Evolutionary conservation across 1,284 basidiomycete species (phyloP).

Genomic region (Anthracocystis walkeri): DNA sequence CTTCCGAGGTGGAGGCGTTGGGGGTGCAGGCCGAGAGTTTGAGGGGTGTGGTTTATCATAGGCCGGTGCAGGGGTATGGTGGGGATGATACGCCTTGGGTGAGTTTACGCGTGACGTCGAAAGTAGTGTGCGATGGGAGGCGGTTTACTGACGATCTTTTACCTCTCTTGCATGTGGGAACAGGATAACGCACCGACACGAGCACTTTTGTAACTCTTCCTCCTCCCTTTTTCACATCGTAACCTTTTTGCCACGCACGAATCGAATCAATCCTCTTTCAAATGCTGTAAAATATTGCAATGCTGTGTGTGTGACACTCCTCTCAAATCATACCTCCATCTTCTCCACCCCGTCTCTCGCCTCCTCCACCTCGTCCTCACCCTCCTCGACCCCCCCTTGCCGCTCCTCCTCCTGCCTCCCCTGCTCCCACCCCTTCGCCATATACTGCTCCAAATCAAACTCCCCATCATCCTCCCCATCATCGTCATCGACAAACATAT

Average conservation of each 20-base stretch:
- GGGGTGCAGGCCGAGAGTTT: conserved; percentile 33
- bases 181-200: conserved; percentile 21
- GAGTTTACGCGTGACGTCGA: conserved; percentile 23
- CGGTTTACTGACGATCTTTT: neutral
- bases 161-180: neutral
- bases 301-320: neutral
- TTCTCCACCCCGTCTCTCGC: conserved; percentile 22
- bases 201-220: neutral
- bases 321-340: conserved; percentile 12
- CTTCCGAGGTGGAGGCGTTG: conserved; percentile 34
- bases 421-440: conserved; percentile 63
- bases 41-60: conserved; percentile 52
- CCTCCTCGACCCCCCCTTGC: conserved; percentile 21
- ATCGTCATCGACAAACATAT: conserved; percentile 80
- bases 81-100: conserved; percentile 54
- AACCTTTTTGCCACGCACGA: neutral
- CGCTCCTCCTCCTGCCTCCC: conserved; percentile 58
- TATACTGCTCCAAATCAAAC: conserved; percentile 63
- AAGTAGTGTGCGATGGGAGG: too few relatives aligned
- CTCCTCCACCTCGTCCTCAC: conserved; percentile 30
- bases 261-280: neutral
- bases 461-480: conserved; percentile 73
- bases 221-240: too few relatives aligned
- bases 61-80: conserved; percentile 49
- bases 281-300: conserved; percentile 1